Evolutionary conservation across 2,329 filamentous ascomycete species (phyloP), one percentile per base, ranked within the genome.

Genomic region (Fusarium sp.): DNA sequence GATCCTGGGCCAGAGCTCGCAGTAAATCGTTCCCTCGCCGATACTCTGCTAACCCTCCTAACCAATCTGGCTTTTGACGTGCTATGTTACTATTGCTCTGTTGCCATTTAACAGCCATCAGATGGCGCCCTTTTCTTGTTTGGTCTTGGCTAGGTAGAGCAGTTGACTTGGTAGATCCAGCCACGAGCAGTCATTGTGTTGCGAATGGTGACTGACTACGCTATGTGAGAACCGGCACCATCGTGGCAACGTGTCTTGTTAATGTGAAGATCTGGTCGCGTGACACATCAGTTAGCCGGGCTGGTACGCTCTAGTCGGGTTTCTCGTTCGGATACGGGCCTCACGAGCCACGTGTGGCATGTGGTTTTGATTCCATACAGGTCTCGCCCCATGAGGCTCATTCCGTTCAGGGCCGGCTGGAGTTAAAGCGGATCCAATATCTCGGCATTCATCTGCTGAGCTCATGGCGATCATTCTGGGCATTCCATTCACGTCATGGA

Each of bases 401-500:
- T 68, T 67, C 63, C 58, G 34, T 57, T 7, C 18, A 34, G 6
- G 40, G 28, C 48, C 16, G 47, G 46, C 61, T 34, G 51, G 61
- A 61, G 36, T 51, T 56, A 66, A 52, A 41, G 18, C n/a, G 31
- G 36, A 34, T 16, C 37, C 31, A 27, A 51, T 34, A 34, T 34
- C 31, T 34, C 18, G 18, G 18, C 18, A 23, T 23, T 23, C 31
- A 34, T 9, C 39, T 31, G 23, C 7, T 27, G 28, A 30, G 12
- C 31, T 12, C 27, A 23, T 27, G 27, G 47, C 7, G 34, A 3
- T 11, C 18, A 62, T 46, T 43, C 37, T 36, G 28, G n/a, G 16
- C 28, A 39, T 53, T 43, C 44, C 39, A 40, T 13, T 31, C 7
- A 18, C 12, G 23, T 39, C 46, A 46, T 46, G 7, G 18, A 27